Evolutionary conservation across 768 basidiomycete genomes (phyloP).

Genomic region (Lentinula boryana): DNA sequence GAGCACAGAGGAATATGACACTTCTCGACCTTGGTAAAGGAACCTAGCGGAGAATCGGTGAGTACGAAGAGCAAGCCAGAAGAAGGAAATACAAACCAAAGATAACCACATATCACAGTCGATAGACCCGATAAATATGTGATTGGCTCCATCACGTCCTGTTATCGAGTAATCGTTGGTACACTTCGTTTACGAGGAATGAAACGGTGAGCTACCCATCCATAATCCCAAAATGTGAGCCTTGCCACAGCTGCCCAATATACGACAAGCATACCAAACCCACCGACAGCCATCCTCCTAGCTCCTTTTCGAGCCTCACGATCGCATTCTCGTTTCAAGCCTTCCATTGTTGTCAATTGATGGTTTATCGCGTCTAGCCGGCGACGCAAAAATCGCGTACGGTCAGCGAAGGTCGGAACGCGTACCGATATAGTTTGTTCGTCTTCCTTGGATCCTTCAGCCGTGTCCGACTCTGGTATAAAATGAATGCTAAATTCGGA

Average conservation of each 20-base stretch:
- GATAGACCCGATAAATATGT: conserved; percentile 61
- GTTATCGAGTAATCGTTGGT: conserved; percentile 9
- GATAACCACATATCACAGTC: conserved; percentile 55
- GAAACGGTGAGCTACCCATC: conserved; percentile 29
- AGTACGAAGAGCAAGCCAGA: not conserved
- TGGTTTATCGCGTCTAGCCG: conserved; percentile 35
- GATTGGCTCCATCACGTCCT: conserved; percentile 68
- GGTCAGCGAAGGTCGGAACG: conserved; percentile 58
- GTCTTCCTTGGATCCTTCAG: conserved; percentile 7
- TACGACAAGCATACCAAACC: conserved; percentile 50
- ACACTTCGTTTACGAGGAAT: not conserved
- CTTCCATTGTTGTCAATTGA: conserved; percentile 45
- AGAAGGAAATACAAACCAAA: conserved; percentile 32
- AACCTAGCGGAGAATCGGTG: conserved; percentile 30
- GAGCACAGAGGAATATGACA: conserved; percentile 60
- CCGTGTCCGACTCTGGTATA: conserved; percentile 1
- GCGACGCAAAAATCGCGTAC: conserved; percentile 52
- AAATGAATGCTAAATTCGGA: conserved; percentile 48
- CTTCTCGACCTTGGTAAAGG: conserved; percentile 55
- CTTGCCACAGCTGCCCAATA: conserved; percentile 64
- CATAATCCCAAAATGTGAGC: conserved; percentile 60
- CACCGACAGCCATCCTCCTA: conserved; percentile 48
- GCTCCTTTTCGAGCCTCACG: conserved; percentile 50
- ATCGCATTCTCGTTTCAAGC: conserved; percentile 51
- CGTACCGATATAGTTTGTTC: conserved; percentile 36